Base-by-base conservation (phyloP, 495 filamentous ascomycete genomes). In the Podospora appendiculata region DNA sequence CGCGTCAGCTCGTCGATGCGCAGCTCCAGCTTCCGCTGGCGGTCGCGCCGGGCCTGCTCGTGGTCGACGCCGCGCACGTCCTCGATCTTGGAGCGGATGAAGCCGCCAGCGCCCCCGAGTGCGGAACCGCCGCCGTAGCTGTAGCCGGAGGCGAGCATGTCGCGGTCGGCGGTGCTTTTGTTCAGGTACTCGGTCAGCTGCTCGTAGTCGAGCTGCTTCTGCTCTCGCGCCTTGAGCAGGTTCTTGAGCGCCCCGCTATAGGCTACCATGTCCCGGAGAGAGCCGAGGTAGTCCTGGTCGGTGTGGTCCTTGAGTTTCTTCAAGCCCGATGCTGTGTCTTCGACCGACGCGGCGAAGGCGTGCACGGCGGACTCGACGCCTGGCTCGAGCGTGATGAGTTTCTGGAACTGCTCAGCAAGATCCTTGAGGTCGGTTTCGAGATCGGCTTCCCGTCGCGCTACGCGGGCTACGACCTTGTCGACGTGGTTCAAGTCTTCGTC, bases 181-280 rank as follows among this genome's bases (percentile, higher is more conserved):
- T 85, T 87, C 51, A 95, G 88, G 68, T 97, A 97, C 60, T 96
- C 92, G 17, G 90, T 95, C 32, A 97, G 76, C 40, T 87, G 93
- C 70, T 98, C 93, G 64, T 92, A 95, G 70, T 98, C 93, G 41
- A 97, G 85, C 64, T 98, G 93, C 65, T 97, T 98, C 71, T 94
- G 90, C 70, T 98, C 94, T 17, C 93, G 85, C 6, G 87, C 87
- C 72, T 95, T 95, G 61, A 98, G 81, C 3, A 97, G 83, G 33
- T 83, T 72, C 68, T 95, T 94, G 14, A 97, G 69, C 2, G 89
- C 84, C 16, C 81, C 67, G 63, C 88, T 89, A 69, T 97, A 98
- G 32, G 89, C 84, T 53, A 89, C 85, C 90, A 97, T 95, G 65
- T 97, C 94, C 14, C 89, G 80, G 34, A 98, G 76, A 9, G 84